Percentiles rank a stretch among this genome's conserved stretches.
Conservation (phyloP, 1,284 basidiomycete genomes). For the Stereum hirsutum region DNA sequence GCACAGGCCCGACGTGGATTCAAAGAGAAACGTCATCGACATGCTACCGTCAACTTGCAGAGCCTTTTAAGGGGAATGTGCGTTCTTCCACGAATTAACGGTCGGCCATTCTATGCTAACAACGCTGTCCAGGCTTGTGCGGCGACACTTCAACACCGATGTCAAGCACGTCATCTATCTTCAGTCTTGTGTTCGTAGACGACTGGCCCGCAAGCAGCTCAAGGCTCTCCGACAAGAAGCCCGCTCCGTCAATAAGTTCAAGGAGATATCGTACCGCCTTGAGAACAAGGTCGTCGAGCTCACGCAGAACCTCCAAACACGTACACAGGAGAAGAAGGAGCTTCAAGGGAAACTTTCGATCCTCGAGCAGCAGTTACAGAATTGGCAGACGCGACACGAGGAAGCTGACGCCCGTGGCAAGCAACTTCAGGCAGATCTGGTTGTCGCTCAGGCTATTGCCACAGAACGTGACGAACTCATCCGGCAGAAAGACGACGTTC, state of each 20-base stretch:
- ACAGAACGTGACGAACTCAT: constrained; percentile 74
- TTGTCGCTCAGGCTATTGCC: constrained; percentile 67
- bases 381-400: constrained; percentile 84
- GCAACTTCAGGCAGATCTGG: constrained; percentile 65
- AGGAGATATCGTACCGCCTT: constrained; percentile 96
- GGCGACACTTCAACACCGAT: constrained; percentile 56
- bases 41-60: constrained; percentile 75
- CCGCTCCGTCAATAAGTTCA: constrained; percentile 95
- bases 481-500: constrained; percentile 72
- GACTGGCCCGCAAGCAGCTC: constrained; percentile 82
- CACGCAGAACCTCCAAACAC: constrained; percentile 90
- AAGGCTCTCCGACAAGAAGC: constrained; percentile 83
- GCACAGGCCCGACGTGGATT: constrained; percentile 65
- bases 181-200: constrained; percentile 89
- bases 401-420: constrained; percentile 80
- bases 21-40: constrained; percentile 47
- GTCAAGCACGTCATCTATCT: constrained; percentile 75
- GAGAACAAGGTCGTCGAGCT: constrained; percentile 99
- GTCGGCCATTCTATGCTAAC: not conserved
- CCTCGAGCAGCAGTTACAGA: constrained; percentile 79
- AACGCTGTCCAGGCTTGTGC: constrained; percentile 46
- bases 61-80: constrained; percentile 84
- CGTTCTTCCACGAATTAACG: too few relatives aligned
- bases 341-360: constrained; percentile 68
- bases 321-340: constrained; percentile 89